Conservation (phyloP, 2,329 filamentous ascomycete species). For the Davidsoniella virescens region DNA sequence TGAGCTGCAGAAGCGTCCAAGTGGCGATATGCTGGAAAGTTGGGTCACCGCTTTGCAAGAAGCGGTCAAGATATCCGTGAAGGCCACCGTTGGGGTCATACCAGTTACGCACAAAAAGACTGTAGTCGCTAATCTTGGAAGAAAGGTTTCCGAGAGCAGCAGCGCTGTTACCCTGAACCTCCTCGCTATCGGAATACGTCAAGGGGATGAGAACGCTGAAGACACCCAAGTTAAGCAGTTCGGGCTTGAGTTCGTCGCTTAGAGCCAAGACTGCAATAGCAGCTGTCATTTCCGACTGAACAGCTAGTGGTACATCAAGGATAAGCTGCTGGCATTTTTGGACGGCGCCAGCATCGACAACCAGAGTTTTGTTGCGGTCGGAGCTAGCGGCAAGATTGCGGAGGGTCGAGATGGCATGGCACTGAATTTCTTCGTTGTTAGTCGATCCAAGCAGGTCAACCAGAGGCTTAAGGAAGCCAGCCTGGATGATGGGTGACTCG, state of each 20-base stretch:
- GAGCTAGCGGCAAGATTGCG: conserved; percentile 92
- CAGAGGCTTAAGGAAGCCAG: conserved; percentile 82
- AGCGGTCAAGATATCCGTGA: conserved; percentile 83
- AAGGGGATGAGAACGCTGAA: conserved; percentile 93
- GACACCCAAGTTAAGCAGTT: conserved; percentile 78
- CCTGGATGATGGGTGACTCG: conserved; percentile 96
- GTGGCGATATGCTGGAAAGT: conserved; percentile 99
- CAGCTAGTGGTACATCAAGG: conserved; percentile 77
- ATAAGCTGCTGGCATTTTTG: conserved; percentile 98
- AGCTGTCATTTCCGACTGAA: conserved; percentile 99
- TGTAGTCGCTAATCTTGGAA: conserved; percentile 95
- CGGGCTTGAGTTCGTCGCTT: conserved; percentile 87
- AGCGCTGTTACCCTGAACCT: conserved; percentile 96
- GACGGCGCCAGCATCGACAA: conserved; percentile 87
- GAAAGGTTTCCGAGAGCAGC: conserved; percentile 90
- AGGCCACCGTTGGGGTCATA: conserved; percentile 82
- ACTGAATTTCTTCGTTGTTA: conserved; percentile 97
- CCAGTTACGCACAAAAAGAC: conserved; percentile 92
- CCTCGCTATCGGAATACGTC: conserved; percentile 88
- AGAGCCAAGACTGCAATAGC: conserved; percentile 91
- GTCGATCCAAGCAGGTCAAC: conserved; percentile 89
- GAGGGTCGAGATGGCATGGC: conserved; percentile 92
- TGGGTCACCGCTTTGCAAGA: conserved; percentile 83
- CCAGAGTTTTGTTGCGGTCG: conserved; percentile 94
- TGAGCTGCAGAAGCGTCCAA: conserved; percentile 87